Evolutionary conservation across 2,329 filamentous ascomycete species (phyloP).

Genomic region (Apiospora sp.): DNA sequence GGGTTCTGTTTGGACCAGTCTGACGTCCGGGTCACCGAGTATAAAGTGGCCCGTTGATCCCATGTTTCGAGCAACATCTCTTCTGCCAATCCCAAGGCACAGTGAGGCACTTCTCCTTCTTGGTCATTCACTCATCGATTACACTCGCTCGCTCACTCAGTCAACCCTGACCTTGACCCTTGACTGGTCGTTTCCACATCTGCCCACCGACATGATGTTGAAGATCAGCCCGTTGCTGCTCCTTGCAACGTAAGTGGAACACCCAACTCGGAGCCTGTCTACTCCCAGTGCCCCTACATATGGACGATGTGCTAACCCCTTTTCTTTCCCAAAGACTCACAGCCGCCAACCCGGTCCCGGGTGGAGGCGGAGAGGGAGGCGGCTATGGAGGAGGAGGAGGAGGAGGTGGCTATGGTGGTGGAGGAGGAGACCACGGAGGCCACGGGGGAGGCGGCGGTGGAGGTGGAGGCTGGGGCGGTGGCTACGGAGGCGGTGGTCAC

Average conservation of each 20-base stretch:
- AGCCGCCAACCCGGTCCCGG: conserved; percentile 17
- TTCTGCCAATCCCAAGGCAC: conserved; percentile 1
- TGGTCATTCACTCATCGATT: background rate
- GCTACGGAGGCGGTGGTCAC: background rate
- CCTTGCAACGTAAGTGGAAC: background rate
- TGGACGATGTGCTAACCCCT: background rate
- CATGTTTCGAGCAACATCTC: background rate
- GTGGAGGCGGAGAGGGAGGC: background rate
- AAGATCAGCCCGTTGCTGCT: conserved; percentile 9
- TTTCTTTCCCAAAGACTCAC: background rate
- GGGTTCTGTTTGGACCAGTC: no score
- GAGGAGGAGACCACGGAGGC: background rate
- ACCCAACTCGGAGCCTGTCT: no score
- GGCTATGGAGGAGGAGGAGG: background rate
- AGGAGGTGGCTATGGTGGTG: background rate
- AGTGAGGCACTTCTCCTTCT: background rate
- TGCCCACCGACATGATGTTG: background rate
- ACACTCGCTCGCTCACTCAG: background rate
- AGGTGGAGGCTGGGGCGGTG: background rate
- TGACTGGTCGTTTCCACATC: background rate
- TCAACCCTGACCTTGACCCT: background rate
- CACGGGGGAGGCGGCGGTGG: background rate
- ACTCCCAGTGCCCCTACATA: background rate
- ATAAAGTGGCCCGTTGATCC: background rate
- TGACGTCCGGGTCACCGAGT: background rate